phyloP scores from a whole-genome alignment of 1,284 basidiomycete species.

The Tremellales sp. region DNA sequence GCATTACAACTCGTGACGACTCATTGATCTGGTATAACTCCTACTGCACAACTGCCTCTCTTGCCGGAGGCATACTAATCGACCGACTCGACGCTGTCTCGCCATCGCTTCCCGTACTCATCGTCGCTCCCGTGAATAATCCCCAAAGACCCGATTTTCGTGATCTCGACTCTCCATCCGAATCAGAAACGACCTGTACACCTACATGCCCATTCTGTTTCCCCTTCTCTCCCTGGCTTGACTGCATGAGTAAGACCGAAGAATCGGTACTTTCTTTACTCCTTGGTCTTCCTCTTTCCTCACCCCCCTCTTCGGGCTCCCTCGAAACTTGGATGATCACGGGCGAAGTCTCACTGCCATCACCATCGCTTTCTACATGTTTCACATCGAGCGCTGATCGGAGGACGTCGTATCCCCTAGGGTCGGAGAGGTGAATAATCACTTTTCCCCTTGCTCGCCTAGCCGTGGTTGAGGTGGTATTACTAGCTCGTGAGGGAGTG shows the following conservation, averaged over 20 bases:
- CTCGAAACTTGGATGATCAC: not conserved
- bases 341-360: not conserved
- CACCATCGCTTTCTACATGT: constrained; percentile 2
- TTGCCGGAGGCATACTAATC: constrained; percentile 1
- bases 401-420: constrained; percentile 22
- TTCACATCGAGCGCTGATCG: constrained; percentile 22
- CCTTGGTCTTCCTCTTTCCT: constrained; percentile 31
- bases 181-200: too few relatives aligned
- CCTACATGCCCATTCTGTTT: too few relatives aligned
- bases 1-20: too few relatives aligned
- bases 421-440: constrained; percentile 20
- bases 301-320: constrained; percentile 13
- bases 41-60: not conserved
- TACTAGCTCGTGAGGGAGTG: not conserved
- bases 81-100: too few relatives aligned
- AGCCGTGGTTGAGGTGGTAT: not conserved
- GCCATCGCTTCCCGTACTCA: too few relatives aligned
- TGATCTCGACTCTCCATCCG: not conserved
- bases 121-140: not conserved
- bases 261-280: constrained; percentile 10
- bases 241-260: not conserved
- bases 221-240: too few relatives aligned
- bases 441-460: not conserved
- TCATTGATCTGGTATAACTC: too few relatives aligned
- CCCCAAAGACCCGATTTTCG: not conserved